A percentile compares a stretch with the other conserved stretches of the same genome.
Conservation (phyloP, 352 stramenopile genomes). For the Halophytophthora batemanensis region DNA sequence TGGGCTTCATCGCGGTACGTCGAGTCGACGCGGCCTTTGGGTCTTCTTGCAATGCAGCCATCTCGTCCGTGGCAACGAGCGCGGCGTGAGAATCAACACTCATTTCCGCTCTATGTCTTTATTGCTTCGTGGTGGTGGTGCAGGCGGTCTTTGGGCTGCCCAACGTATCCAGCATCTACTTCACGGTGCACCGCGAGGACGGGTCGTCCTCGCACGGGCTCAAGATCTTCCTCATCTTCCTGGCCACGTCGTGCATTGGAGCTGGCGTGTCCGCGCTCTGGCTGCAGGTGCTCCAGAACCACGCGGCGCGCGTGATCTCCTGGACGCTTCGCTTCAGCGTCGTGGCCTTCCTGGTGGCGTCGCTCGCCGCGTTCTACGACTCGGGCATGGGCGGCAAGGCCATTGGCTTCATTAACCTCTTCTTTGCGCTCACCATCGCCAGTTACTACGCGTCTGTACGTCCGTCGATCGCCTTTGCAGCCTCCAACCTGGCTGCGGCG, state of each 20-base stretch:
- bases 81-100: too few relatives aligned
- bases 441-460: slow-evolving; percentile 66
- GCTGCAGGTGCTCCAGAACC: slow-evolving; percentile 72
- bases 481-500: slow-evolving; percentile 68
- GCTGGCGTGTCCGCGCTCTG: slow-evolving; percentile 67
- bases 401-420: slow-evolving; percentile 81
- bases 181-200: slow-evolving; percentile 64
- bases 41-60: too few relatives aligned
- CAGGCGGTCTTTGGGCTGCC: slow-evolving; percentile 73
- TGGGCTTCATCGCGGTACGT: slow-evolving; percentile 61
- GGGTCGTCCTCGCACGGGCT: slow-evolving; percentile 61
- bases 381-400: slow-evolving; percentile 71
- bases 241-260: slow-evolving; percentile 63
- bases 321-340: slow-evolving; percentile 69
- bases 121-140: slow-evolving; percentile 1
- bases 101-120: slow-evolving; percentile 4
- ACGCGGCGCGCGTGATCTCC: slow-evolving; percentile 66
- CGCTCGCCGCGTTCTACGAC: slow-evolving; percentile 61
- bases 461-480: slow-evolving; percentile 75
- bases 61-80: too few relatives aligned
- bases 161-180: slow-evolving; percentile 75
- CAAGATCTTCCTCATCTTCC: slow-evolving; percentile 67
- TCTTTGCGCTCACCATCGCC: slow-evolving; percentile 58
- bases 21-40: too few relatives aligned
- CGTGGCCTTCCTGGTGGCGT: slow-evolving; percentile 43